Evolutionary conservation across 768 basidiomycete species (phyloP), one percentile per base, ranked within the genome.

Genomic region (Psilocybe tampanensis): DNA sequence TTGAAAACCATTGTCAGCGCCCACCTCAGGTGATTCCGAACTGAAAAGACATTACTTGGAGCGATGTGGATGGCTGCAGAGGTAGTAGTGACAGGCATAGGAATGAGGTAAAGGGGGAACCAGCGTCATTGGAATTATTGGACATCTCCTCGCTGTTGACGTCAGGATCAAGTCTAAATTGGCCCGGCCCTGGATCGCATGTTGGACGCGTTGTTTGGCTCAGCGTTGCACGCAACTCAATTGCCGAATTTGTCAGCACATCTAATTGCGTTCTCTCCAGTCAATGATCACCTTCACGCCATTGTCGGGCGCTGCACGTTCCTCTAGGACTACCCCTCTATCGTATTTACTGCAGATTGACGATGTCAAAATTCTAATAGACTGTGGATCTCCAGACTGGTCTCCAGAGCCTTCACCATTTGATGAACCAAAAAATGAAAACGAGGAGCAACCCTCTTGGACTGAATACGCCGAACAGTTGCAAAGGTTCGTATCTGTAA

Each of bases 251-350:
- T 44, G 54, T 22, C 54, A 24, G 22, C 36, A 34, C 34, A 47
- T 54, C 29, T 29, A 26, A 48, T 5, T 15, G n/a, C n/a, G n/a
- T 33, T 55, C 54, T 36, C 26, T 19, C 17, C 21, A 55, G 54
- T 64, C 57, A 34, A 96, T 97, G 94, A 95, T 98, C 78, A 95
- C 94, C 23, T 94, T 98, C 70, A 95, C 90, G 8, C 92, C 96
- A 1, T 77, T 98, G 44, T 89, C 93, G 34, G 93, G 93, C 22
- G 86, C 92, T 34, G 92, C 93, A 50, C 84, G 84, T 60, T 85
- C 87, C 1, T 75, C 81, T 8, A 75, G 78, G 56, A 80, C 83
- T 8, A 80, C 79, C 7, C 90, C 92, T 2, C 76, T 94, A 42
- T 83, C 88, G 8, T 96, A 97, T 70, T 78, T 98, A 29, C 84